Evolutionary conservation across 192 early-diverging fungal genomes (phyloP), one percentile per base, ranked within the genome.

Genomic region (Coemansia sp.): DNA sequence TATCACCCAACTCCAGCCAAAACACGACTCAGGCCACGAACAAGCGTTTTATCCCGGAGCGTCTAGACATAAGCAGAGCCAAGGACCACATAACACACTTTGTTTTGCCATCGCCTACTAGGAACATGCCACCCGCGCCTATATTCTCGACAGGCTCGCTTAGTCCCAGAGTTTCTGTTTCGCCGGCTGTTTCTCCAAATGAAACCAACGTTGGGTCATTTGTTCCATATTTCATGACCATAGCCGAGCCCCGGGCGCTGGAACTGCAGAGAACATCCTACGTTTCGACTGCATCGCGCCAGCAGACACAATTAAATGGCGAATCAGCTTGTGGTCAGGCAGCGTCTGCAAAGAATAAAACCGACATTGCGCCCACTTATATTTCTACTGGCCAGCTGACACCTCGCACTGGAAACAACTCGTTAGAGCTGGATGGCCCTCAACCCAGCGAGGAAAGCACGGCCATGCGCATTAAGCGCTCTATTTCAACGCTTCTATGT

Each of bases 181-280:
- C 70, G 51, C 66, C 73, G 0, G 47, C 64, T 0, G 32, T 47
- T 8, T 19, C 70, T 15, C 57, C 37, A 8, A 40, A 16, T 6
- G 57, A 59, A 13, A 59, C 22, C 19, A 40, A 37, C 32, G 47
- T 47, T 15, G 67, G 65, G 40, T 40, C 72, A 7, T 82, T 82
- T 41, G 72, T 63, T 39, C 79, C 79, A 39, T 71, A 82, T 57
- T 65, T 43, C 40, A 82, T 82, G 79, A 65, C 70, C n/a, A 65
- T 55, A 26, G 67, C 48, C 6, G 60, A 76, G 49, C 74, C 79
- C 32, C 62, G 61, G 26, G 79, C 71, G 16, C 71, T 62, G 6
- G 79, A 82, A 51, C 71, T 80, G 22, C 78, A 67, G 60, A 61
- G 66, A 12, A 19, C 51, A 43, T 67, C 71, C 42, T 46, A 54